Conservation (phyloP, 2,329 filamentous ascomycete species). For the Leptosphaerulina australis region DNA sequence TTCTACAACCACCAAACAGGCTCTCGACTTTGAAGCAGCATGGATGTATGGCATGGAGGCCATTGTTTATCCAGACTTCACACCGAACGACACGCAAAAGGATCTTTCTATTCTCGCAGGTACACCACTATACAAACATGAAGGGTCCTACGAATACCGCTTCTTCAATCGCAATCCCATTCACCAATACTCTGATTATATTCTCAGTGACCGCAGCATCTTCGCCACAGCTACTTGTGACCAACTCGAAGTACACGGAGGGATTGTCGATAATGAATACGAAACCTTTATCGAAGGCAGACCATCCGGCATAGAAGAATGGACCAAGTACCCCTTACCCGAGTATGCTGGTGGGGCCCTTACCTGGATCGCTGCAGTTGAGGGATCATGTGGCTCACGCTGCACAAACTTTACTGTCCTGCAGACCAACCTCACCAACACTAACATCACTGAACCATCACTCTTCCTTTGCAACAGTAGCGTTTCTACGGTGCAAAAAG, state of each 20-base stretch:
- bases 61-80: constrained; percentile 29
- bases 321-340: constrained; percentile 21
- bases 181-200: constrained; percentile 37
- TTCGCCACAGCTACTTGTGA: constrained; percentile 30
- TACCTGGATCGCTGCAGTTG: constrained; percentile 33
- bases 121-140: constrained; percentile 35
- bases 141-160: constrained; percentile 33
- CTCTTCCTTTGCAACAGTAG: constrained; percentile 42
- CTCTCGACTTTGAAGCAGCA: constrained; percentile 31
- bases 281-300: constrained; percentile 25
- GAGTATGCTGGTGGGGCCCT: constrained; percentile 27
- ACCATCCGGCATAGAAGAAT: constrained; percentile 19
- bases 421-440: constrained; percentile 23
- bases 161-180: constrained; percentile 44
- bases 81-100: constrained; percentile 17
- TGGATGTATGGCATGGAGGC: constrained; percentile 42
- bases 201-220: constrained; percentile 33
- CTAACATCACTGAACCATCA: constrained; percentile 11
- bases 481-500: constrained; percentile 16
- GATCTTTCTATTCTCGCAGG: constrained; percentile 33
- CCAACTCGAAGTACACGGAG: constrained; percentile 22
- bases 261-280: not conserved
- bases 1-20: not conserved
- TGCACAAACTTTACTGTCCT: constrained; percentile 46
- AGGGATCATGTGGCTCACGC: constrained; percentile 33